phyloP scores from a whole-genome alignment of 2,329 filamentous ascomycete species.

The Apiospora aurea region DNA sequence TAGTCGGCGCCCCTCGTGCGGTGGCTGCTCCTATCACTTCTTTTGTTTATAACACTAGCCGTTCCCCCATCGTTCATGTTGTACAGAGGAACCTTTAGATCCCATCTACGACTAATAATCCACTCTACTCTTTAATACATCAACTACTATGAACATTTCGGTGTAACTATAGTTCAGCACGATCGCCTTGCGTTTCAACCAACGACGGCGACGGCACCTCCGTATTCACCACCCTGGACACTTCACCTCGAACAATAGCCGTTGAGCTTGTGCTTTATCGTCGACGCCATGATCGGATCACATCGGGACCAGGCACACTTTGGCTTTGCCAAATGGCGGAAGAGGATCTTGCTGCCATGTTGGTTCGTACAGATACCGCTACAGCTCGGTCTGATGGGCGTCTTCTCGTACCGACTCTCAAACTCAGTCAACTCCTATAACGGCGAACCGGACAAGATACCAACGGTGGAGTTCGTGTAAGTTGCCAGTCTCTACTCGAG shows the following conservation, averaged over 20 bases:
- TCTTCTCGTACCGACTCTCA: conserved; percentile 62
- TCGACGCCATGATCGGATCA: conserved; percentile 45
- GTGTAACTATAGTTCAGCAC: not conserved
- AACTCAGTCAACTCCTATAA: conserved; percentile 52
- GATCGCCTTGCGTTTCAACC: not conserved
- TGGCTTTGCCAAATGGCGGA: conserved; percentile 58
- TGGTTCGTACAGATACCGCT: conserved; percentile 59
- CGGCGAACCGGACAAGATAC: conserved; percentile 49
- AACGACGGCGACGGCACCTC: not conserved
- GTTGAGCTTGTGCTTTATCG: not conserved
- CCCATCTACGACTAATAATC: conserved; percentile 1
- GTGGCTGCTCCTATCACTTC: conserved; percentile 5
- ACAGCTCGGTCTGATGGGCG: conserved; percentile 54
- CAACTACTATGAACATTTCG: conserved; percentile 10
- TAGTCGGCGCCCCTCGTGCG: not conserved
- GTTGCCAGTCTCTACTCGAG: conserved; percentile 34
- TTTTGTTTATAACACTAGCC: conserved; percentile 12
- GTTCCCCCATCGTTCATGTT: not conserved
- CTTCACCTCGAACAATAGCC: not conserved
- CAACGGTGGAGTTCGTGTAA: conserved; percentile 59
- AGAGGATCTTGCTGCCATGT: conserved; percentile 54
- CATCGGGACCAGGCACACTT: conserved; percentile 62
- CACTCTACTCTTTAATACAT: not conserved
- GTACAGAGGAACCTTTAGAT: not conserved
- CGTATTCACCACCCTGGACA: not conserved